Percentiles rank a stretch among this genome's conserved stretches.
Conservation (phyloP, 2,329 filamentous ascomycete genomes). For the Fusarium bactridioides region DNA sequence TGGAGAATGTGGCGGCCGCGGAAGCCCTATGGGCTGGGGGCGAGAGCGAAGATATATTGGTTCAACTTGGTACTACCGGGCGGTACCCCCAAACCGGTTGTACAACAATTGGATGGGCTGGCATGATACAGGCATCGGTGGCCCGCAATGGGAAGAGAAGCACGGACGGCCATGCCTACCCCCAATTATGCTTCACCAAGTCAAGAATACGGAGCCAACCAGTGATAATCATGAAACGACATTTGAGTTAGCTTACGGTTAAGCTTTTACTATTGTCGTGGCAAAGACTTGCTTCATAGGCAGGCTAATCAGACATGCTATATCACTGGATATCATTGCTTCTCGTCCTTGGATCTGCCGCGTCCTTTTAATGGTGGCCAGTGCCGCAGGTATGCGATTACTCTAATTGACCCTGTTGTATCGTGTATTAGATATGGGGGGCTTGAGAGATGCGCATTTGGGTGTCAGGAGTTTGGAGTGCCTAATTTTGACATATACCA, state of each 20-base stretch:
- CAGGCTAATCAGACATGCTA: background rate
- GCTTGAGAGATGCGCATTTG: conserved; percentile 34
- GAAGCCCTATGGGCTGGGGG: conserved; percentile 67
- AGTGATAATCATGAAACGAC: conserved; percentile 51
- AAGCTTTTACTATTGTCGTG: conserved; percentile 15
- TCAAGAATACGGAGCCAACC: conserved; percentile 65
- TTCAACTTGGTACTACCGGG: conserved; percentile 69
- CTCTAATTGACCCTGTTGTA: conserved; percentile 27
- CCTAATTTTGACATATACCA: conserved; percentile 9
- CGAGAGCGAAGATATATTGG: conserved; percentile 65
- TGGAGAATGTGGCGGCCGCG: conserved; percentile 61
- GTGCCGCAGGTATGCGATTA: conserved; percentile 25
- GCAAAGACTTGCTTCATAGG: background rate
- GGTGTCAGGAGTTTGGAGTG: conserved; percentile 33
- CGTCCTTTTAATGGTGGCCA: conserved; percentile 4
- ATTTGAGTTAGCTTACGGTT: conserved; percentile 51
- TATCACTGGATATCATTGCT: conserved; percentile 4
- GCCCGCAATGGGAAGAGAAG: conserved; percentile 61
- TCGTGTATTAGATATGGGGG: conserved; percentile 20
- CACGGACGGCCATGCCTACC: conserved; percentile 67
- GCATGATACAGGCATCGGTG: conserved; percentile 63
- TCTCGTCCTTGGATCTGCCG: conserved; percentile 5
- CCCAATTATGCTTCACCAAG: conserved; percentile 65
- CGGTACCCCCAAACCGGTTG: conserved; percentile 63
- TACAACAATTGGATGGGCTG: conserved; percentile 72